Conservation (phyloP, 768 basidiomycete genomes). For the Phanerochaete sordida region DNA sequence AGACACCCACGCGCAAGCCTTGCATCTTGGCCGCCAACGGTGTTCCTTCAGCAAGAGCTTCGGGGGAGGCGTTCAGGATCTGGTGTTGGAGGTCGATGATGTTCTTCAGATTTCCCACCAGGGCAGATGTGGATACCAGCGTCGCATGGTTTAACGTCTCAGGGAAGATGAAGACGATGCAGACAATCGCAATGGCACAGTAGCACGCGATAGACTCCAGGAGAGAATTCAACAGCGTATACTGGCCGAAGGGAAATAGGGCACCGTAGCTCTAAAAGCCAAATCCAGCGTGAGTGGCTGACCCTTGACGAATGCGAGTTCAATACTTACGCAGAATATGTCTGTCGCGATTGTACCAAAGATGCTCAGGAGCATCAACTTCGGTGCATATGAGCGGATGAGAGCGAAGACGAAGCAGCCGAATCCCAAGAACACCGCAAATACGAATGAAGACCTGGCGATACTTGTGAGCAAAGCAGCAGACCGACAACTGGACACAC, state of each 20-base stretch:
- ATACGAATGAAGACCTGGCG: slow-evolving; percentile 39
- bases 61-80: slow-evolving; percentile 19
- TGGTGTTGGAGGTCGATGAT: slow-evolving; percentile 33
- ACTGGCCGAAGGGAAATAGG: slow-evolving; percentile 43
- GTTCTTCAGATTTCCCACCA: slow-evolving; percentile 26
- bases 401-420: slow-evolving; percentile 42
- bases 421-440: slow-evolving; percentile 46
- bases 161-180: slow-evolving; percentile 48
- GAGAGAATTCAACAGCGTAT: slow-evolving; percentile 39
- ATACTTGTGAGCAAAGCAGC: neutral
- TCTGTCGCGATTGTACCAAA: slow-evolving; percentile 48
- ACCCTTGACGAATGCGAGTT: neutral
- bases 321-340: slow-evolving; percentile 34
- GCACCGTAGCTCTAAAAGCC: slow-evolving; percentile 38
- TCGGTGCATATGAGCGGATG: slow-evolving; percentile 43
- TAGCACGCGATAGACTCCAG: slow-evolving; percentile 44
- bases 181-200: slow-evolving; percentile 44
- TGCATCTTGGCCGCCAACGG: slow-evolving; percentile 20
- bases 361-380: slow-evolving; percentile 40
- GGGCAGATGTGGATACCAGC: slow-evolving; percentile 27
- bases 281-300: neutral
- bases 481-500: neutral
- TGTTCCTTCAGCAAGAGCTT: slow-evolving; percentile 19
- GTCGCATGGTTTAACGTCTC: slow-evolving; percentile 44
- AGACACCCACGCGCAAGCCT: slow-evolving; percentile 17